Percentiles rank a stretch among this genome's conserved stretches.
phyloP scores from a whole-genome alignment of 2,329 filamentous ascomycete species.

The Verticillium zaregamsianum region DNA sequence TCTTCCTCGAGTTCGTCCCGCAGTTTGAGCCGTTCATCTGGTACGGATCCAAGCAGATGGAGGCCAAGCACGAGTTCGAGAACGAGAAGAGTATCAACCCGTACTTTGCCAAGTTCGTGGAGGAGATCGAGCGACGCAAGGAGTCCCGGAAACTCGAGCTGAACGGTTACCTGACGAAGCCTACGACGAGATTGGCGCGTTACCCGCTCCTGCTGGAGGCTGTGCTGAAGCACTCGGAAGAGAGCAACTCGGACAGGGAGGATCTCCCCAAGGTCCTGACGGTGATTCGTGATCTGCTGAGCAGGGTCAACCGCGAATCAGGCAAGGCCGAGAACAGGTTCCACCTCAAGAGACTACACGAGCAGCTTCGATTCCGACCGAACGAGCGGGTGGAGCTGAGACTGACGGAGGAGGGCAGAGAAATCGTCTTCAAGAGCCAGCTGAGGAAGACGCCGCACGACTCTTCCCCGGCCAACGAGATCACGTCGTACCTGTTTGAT shows the following conservation, averaged over 20 bases:
- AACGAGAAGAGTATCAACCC: constrained; percentile 87
- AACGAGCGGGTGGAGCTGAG: constrained; percentile 92
- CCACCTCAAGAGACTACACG: constrained; percentile 87
- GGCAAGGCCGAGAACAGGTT: constrained; percentile 98
- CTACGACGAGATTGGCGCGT: constrained; percentile 88
- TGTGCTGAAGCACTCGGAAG: constrained; percentile 85
- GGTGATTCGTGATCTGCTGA: constrained; percentile 82
- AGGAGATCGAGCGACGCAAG: constrained; percentile 92
- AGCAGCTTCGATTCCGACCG: constrained; percentile 84
- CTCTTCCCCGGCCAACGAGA: constrained; percentile 59
- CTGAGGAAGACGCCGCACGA: constrained; percentile 92
- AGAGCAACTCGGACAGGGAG: constrained; percentile 82
- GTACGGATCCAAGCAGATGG: constrained; percentile 92
- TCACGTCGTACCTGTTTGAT: constrained; percentile 93
- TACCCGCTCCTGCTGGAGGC: constrained; percentile 91
- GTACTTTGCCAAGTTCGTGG: constrained; percentile 84
- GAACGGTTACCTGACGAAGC: constrained; percentile 96
- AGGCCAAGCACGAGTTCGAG: constrained; percentile 97
- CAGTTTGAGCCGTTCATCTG: constrained; percentile 94
- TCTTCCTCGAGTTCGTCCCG: constrained; percentile 88
- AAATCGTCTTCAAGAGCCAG: constrained; percentile 89
- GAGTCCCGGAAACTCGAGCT: constrained; percentile 95
- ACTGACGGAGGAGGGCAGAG: constrained; percentile 86
- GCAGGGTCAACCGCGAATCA: constrained; percentile 87
- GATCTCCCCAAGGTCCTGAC: constrained; percentile 87